These are phyloP conservation scores for Ustilaginoidea virens DNA, from an alignment of 2,329 filamentous ascomycete species.

Conservation along the genomic window DNA sequence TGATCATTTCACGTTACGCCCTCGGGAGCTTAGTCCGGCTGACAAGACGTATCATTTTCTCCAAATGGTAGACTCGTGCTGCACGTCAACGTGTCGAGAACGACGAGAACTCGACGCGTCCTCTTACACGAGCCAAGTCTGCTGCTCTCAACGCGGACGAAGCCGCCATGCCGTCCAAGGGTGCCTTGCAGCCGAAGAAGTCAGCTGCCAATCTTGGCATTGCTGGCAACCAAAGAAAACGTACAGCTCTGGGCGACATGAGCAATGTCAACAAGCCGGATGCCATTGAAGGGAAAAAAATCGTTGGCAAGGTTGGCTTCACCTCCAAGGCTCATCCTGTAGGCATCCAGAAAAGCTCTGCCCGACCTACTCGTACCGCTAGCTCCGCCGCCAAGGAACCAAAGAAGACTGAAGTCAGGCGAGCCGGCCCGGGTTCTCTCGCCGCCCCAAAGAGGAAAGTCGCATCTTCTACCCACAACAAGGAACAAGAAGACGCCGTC, in stretches of 20 bases:
- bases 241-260: conserved; percentile 79
- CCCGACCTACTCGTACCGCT: conserved; percentile 42
- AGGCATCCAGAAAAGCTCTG: conserved; percentile 60
- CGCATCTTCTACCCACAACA: conserved; percentile 26
- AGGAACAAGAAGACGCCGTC: conserved; percentile 39
- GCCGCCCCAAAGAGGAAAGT: conserved; percentile 56
- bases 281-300: conserved; percentile 59
- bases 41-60: too few relatives aligned
- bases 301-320: conserved; percentile 46
- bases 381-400: conserved; percentile 49
- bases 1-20: too few relatives aligned
- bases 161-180: conserved; percentile 38
- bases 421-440: conserved; percentile 54
- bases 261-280: conserved; percentile 86
- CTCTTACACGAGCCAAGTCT: conserved; percentile 78
- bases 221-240: conserved; percentile 45
- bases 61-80: conserved; percentile 48
- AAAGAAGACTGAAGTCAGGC: conserved; percentile 58
- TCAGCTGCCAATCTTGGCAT: conserved; percentile 32
- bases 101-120: conserved; percentile 80
- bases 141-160: conserved; percentile 57
- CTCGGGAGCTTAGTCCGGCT: too few relatives aligned
- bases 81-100: conserved; percentile 73
- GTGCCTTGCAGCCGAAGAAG: conserved; percentile 58
- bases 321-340: conserved; percentile 72